A percentile compares a stretch with the other conserved stretches of the same genome.
Evolutionary conservation across 805 yeast genomes (phyloP).

Genomic region (Brettanomyces naardenensis): DNA sequence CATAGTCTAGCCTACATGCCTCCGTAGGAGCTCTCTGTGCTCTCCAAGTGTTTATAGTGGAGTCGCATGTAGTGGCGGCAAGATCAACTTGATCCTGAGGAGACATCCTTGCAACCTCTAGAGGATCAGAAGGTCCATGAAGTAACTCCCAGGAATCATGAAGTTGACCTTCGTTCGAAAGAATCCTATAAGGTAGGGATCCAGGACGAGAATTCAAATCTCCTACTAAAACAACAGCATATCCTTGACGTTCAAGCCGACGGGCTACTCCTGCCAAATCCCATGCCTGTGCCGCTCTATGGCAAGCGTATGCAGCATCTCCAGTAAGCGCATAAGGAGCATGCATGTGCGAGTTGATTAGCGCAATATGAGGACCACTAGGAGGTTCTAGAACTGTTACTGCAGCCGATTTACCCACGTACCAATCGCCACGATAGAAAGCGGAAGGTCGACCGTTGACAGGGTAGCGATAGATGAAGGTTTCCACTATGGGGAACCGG

Average conservation of each 20-base stretch:
- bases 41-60: constrained; percentile 83
- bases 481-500: constrained; percentile 70
- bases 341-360: constrained; percentile 92
- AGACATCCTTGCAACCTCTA: constrained; percentile 34
- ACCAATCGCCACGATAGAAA: constrained; percentile 93
- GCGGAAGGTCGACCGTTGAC: constrained; percentile 94
- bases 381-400: constrained; percentile 58
- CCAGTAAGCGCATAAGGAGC: constrained; percentile 85
- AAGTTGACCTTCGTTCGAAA: constrained; percentile 61
- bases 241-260: constrained; percentile 61
- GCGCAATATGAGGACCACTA: constrained; percentile 50
- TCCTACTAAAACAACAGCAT: constrained; percentile 84
- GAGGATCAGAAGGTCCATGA: constrained; percentile 40
- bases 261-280: constrained; percentile 67
- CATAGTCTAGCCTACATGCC: constrained; percentile 88
- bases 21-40: constrained; percentile 42
- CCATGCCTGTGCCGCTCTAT: constrained; percentile 95
- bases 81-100: constrained; percentile 55
- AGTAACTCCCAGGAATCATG: constrained; percentile 76
- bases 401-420: constrained; percentile 85
- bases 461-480: constrained; percentile 79
- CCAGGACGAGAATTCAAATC: constrained; percentile 89
- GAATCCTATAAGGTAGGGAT: constrained; percentile 68
- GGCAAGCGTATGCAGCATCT: constrained; percentile 85
- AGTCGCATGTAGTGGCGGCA: constrained; percentile 90